These are phyloP conservation scores for Xylaria acuta DNA, from an alignment of 495 filamentous ascomycete genomes.

Conservation along the genomic window DNA sequence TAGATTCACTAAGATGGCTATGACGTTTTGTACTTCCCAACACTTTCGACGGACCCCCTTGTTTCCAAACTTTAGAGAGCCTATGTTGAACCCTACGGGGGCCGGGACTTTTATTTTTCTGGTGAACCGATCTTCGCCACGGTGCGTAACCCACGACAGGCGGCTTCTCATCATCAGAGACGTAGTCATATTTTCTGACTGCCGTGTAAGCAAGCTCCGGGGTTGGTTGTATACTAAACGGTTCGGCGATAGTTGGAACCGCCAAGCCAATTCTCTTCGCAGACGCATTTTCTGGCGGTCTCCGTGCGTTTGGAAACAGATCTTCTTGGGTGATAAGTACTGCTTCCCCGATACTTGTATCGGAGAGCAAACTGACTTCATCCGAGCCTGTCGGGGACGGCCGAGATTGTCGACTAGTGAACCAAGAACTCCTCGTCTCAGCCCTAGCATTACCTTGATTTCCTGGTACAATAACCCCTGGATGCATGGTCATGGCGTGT, in stretches of 20 bases:
- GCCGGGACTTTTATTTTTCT: constrained; percentile 20
- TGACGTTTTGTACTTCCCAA: constrained; percentile 27
- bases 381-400: constrained; percentile 33
- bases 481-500: constrained; percentile 35
- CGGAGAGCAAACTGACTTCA: constrained; percentile 39
- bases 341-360: constrained; percentile 38
- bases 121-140: constrained; percentile 28
- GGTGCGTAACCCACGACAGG: constrained; percentile 29
- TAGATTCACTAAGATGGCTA: constrained; percentile 32
- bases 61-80: constrained; percentile 38
- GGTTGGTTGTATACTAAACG: constrained; percentile 41
- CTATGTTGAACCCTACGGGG: constrained; percentile 29
- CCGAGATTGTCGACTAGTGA: constrained; percentile 19
- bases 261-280: constrained; percentile 40
- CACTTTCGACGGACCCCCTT: constrained; percentile 23
- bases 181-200: constrained; percentile 28
- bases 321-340: constrained; percentile 34
- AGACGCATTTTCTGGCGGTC: constrained; percentile 28
- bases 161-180: constrained; percentile 29
- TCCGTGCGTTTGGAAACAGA: constrained; percentile 23
- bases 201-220: constrained; percentile 41
- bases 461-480: constrained; percentile 24
- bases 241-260: constrained; percentile 36
- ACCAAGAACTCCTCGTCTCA: constrained; percentile 29
- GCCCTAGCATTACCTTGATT: constrained; percentile 28